These are phyloP conservation scores for Termitomyces sp. DNA, from an alignment of 768 basidiomycete genomes.

Conservation along the genomic window DNA sequence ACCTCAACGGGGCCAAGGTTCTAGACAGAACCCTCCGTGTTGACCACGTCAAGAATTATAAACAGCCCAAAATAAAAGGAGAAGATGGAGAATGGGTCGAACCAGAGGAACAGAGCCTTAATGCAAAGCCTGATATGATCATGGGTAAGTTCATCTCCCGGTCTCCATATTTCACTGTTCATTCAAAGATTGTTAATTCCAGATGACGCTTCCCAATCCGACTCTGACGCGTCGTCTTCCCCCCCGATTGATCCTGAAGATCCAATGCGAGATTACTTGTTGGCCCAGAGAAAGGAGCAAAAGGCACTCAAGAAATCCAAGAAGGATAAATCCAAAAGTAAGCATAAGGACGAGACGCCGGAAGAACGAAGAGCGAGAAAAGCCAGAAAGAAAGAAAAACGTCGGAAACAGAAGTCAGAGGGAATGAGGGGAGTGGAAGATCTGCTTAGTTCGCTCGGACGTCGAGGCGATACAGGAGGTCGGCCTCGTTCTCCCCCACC, in stretches of 20 bases:
- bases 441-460: constrained; percentile 53
- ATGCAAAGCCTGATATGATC: constrained; percentile 77
- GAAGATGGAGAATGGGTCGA: constrained; percentile 88
- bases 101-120: constrained; percentile 80
- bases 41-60: constrained; percentile 91
- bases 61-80: constrained; percentile 74
- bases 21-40: constrained; percentile 86
- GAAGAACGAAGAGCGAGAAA: constrained; percentile 78
- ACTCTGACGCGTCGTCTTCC: constrained; percentile 62
- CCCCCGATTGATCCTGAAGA: constrained; percentile 91
- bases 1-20: constrained; percentile 93
- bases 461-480: constrained; percentile 23
- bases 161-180: background rate
- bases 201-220: constrained; percentile 57
- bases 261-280: constrained; percentile 93
- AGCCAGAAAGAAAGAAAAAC: constrained; percentile 68
- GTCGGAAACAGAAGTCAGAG: constrained; percentile 59
- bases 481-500: constrained; percentile 22
- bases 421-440: constrained; percentile 67
- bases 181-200: constrained; percentile 4
- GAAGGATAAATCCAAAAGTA: constrained; percentile 61
- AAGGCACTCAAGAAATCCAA: constrained; percentile 66
- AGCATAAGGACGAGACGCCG: constrained; percentile 73
- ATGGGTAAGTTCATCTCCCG: constrained; percentile 43
- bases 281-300: constrained; percentile 71